Base-by-base conservation (phyloP, 345 rosid genomes). In the Hibiscus mutabilis region DNA sequence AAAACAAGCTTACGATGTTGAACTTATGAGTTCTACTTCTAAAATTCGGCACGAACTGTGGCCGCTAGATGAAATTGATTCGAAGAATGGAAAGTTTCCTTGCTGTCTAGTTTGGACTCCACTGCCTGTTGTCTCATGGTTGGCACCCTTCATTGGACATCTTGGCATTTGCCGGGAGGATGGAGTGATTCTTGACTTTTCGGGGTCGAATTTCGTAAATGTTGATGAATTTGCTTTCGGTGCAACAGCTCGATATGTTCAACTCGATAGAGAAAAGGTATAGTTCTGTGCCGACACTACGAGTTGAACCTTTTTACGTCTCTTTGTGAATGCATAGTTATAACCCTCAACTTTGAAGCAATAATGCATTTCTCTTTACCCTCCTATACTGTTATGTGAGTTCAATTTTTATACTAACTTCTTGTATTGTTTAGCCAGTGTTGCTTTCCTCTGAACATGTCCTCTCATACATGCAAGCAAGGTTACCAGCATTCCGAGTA, bases 141-240 rank as follows among this genome's bases (percentile, higher is more conserved):
- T 96, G 79, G 94, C 97, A 72, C 99, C 98, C 15, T 92, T 96
- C 85, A 87, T 96, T 3, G 99, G 99, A 61, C 98, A 92, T 74
- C 84, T 96, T 27, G 99, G 99, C 51, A 84, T 96, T 73, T 91
- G 98, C 80, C 76, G 84, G 77, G 99, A 96, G 80, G 97, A 96
- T 60, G 98, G 99, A 74, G 81, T 79, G 61, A 82, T 87, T 55
- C 59, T 91, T 49, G 93, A 92, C 71, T 96, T 96, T 74, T 74
- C 91, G 3, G 96, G 94, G 2, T 89, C 98, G 61, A 83, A 84
- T 75, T 85, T 87, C 27, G 84, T 96, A 75, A 88, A 84, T 72
- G 81, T 80, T n/a, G 91, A 88, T 62, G 75, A 84, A 78, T 96
- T 92, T 79, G 83, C 93, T 21, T 89, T 86, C 71, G 98, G 97